Conservation (phyloP, 2,329 filamentous ascomycete species). For the Rhynchosporium agropyri region DNA sequence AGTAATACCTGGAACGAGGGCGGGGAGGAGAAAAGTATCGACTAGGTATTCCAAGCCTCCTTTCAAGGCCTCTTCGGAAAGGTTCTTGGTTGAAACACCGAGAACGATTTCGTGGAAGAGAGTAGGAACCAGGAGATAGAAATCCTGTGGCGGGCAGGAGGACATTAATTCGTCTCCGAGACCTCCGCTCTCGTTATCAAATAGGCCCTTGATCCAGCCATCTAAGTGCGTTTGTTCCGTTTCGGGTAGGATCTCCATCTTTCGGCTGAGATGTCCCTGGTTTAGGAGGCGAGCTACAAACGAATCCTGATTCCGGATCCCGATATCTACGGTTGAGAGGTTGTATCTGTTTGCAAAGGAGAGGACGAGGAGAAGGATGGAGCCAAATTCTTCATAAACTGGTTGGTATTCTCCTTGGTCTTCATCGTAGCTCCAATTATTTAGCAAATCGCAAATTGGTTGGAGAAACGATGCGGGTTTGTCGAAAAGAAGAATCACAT, state of each 20-base stretch:
- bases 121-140: conserved; percentile 76
- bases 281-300: conserved; percentile 70
- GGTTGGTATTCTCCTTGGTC: conserved; percentile 84
- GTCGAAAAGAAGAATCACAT: conserved; percentile 76
- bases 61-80: conserved; percentile 72
- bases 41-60: conserved; percentile 78
- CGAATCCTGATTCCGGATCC: conserved; percentile 59
- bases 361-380: conserved; percentile 72
- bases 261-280: conserved; percentile 58
- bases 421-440: conserved; percentile 80
- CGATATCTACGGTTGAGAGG: conserved; percentile 65
- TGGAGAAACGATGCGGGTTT: conserved; percentile 69
- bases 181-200: conserved; percentile 71
- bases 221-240: conserved; percentile 66
- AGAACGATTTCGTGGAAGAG: conserved; percentile 76
- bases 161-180: conserved; percentile 81
- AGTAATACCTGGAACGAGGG: conserved; percentile 71
- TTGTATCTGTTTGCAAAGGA: conserved; percentile 77
- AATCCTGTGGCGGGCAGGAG: conserved; percentile 79
- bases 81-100: conserved; percentile 64
- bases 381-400: conserved; percentile 83
- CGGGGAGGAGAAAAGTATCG: conserved; percentile 79
- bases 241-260: conserved; percentile 62
- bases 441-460: conserved; percentile 74
- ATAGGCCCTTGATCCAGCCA: conserved; percentile 78